Conservation (phyloP, 352 stramenopile genomes). For the Paralagenidium karlingii region DNA sequence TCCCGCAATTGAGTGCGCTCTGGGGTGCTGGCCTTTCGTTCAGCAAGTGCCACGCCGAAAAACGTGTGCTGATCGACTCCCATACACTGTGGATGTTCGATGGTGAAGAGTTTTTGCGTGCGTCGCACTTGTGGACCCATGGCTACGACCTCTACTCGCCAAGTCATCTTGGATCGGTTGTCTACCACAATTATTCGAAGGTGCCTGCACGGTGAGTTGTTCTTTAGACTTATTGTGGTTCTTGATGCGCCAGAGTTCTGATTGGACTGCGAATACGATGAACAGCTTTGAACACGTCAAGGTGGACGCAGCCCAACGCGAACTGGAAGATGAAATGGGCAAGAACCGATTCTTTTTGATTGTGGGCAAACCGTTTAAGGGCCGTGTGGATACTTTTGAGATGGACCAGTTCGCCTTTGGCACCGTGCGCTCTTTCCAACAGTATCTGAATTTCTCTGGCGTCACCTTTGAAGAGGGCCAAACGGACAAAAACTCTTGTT, state of each 20-base stretch:
- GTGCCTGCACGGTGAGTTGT: conserved; percentile 24
- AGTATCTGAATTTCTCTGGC: conserved; percentile 46
- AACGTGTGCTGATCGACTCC: conserved; percentile 52
- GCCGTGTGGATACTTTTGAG: conserved; percentile 39
- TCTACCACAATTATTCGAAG: conserved; percentile 72
- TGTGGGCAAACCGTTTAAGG: conserved; percentile 42
- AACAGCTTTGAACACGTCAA: conserved; percentile 36
- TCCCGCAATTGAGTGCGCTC: conserved; percentile 52
- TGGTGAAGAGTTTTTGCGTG: conserved; percentile 52
- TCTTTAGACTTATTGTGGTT: not conserved
- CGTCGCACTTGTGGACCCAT: conserved; percentile 43
- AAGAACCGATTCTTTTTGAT: conserved; percentile 44
- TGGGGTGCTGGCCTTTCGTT: conserved; percentile 70
- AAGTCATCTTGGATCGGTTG: conserved; percentile 31
- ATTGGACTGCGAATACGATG: no score
- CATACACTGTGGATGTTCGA: conserved; percentile 77
- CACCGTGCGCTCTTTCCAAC: conserved; percentile 30
- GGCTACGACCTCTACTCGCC: conserved; percentile 67
- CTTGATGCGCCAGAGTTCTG: not conserved
- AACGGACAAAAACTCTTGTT: conserved; percentile 43
- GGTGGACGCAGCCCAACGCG: conserved; percentile 24
- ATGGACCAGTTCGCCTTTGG: conserved; percentile 48
- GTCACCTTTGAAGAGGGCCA: conserved; percentile 29
- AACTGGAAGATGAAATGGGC: conserved; percentile 33
- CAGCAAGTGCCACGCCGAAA: conserved; percentile 75